Base-by-base conservation (phyloP, 257 asterid species). In the Solanum dulcamara region DNA sequence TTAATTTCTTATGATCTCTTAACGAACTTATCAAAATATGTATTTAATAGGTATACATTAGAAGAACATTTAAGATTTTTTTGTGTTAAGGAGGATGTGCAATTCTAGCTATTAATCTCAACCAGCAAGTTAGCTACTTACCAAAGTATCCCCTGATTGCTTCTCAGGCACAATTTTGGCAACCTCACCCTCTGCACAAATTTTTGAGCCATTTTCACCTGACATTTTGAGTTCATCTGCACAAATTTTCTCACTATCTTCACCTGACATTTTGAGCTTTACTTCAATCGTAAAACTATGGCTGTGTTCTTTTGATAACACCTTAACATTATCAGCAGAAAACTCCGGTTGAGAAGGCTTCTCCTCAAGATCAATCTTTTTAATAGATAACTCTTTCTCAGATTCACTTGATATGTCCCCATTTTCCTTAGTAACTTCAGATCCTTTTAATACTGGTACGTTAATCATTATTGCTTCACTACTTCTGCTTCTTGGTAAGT, bases 401-500 rank as follows among this genome's bases (percentile, higher is more conserved):
- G 83, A 8, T 68, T 55, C 90, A 26, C 62, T 80, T 40, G 86
- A 74, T 20, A 60, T 32, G 66, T 35, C 81, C 85, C 64, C 87
- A 13, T 85, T 87, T 81, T 85, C 92, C 79, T 89, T 75, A 51
- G 10, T 60, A 59, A 38, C 64, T 85, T 90, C 88, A 24, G 70
- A 33, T 60, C 80, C 66, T 3, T 91, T 84, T 57, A 90, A 85
- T 17, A 81, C 70, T 55, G 86, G 84, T 59, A 83, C 20, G 30
- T 90, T 86, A 33, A 88, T 84, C 22, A 87, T 84, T 35, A 90
- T 86, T 5, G 89, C 92, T 53, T 37, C 88, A 88, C 93, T 91
- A 81, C 90, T 93, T 67, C n/a, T 87, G 90, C 93, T 90, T 64
- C 94, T 89, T 22, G 85, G 51, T n/a, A 87, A 62, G 33, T 87